phyloP scores from a whole-genome alignment of 352 stramenopile genomes.

The Phytophthora pisi region DNA sequence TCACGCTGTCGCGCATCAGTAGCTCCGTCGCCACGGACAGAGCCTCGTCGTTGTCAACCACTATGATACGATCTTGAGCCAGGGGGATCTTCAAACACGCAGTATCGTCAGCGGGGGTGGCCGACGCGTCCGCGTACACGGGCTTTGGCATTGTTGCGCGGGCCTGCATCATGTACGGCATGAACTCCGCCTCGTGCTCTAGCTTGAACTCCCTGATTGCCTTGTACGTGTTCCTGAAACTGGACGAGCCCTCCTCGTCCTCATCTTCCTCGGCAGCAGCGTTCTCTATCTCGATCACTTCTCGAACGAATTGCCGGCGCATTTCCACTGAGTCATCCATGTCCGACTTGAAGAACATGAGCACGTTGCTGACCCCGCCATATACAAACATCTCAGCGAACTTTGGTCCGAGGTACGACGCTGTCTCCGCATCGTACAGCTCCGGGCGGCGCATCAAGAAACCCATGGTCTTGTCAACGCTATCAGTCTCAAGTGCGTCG shows the following conservation, averaged over 20 bases:
- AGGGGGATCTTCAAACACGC: conserved; percentile 62
- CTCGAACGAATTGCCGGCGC: conserved; percentile 60
- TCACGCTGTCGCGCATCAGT: conserved; percentile 47
- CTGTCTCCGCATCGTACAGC: conserved; percentile 57
- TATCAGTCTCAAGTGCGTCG: conserved; percentile 64
- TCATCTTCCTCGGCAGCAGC: conserved; percentile 32
- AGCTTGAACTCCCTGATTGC: conserved; percentile 70
- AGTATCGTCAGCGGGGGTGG: conserved; percentile 31
- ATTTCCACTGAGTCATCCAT: conserved; percentile 52
- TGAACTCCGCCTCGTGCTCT: conserved; percentile 71
- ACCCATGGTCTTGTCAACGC: conserved; percentile 71
- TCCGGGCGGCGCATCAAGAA: conserved; percentile 59
- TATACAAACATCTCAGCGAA: conserved; percentile 69
- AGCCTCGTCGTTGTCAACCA: conserved; percentile 66
- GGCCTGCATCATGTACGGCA: conserved; percentile 56
- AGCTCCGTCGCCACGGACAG: conserved; percentile 55
- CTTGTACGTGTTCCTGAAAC: conserved; percentile 45
- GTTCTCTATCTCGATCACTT: conserved; percentile 71
- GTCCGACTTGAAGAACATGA: conserved; percentile 70
- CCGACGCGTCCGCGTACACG: conserved; percentile 36
- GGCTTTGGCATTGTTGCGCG: conserved; percentile 33
- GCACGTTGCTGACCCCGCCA: conserved; percentile 48
- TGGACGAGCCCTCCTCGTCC: conserved; percentile 31
- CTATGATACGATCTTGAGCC: conserved; percentile 43
- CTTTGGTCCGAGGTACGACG: conserved; percentile 51